Conservation (phyloP, 495 filamentous ascomycete species). For the Bacidia rubella region DNA sequence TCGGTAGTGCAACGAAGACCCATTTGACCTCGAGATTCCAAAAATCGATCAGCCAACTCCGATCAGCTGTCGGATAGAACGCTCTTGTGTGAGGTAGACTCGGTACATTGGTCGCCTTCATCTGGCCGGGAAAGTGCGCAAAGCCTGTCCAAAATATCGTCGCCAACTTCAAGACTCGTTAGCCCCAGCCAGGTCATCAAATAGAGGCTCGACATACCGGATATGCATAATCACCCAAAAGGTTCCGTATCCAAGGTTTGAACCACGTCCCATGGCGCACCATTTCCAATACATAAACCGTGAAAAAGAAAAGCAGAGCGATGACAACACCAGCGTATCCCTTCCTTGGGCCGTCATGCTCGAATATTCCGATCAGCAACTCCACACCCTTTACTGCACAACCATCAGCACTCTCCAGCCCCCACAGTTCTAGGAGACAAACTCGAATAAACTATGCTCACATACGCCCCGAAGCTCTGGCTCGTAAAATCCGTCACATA, state of each 20-base stretch:
- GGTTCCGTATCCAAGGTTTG: conserved; percentile 22
- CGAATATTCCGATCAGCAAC: conserved; percentile 20
- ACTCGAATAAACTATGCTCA: conserved; percentile 31
- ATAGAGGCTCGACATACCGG: conserved; percentile 9
- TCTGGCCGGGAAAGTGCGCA: conserved; percentile 8
- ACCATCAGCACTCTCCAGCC: neutral
- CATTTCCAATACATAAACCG: conserved; percentile 24
- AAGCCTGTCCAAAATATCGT: conserved; percentile 25
- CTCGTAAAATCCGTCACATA: conserved; percentile 33
- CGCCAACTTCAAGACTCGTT: conserved; percentile 1
- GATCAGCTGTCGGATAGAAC: conserved; percentile 29
- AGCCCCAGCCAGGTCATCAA: neutral
- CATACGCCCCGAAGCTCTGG: conserved; percentile 32
- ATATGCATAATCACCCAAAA: conserved; percentile 30
- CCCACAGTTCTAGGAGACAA: neutral
- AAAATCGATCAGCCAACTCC: conserved; percentile 31
- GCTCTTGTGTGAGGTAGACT: conserved; percentile 26
- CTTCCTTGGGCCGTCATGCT: conserved; percentile 16
- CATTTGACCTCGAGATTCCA: conserved; percentile 28
- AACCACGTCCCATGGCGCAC: conserved; percentile 23
- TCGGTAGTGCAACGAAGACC: conserved; percentile 32
- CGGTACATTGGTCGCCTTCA: conserved; percentile 12
- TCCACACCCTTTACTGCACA: conserved; percentile 25
- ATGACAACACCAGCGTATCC: conserved; percentile 26
- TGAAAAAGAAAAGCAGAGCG: conserved; percentile 25